These are phyloP conservation scores for Lojkania enalia DNA, from an alignment of 2,329 filamentous ascomycete genomes.

Conservation along the genomic window DNA sequence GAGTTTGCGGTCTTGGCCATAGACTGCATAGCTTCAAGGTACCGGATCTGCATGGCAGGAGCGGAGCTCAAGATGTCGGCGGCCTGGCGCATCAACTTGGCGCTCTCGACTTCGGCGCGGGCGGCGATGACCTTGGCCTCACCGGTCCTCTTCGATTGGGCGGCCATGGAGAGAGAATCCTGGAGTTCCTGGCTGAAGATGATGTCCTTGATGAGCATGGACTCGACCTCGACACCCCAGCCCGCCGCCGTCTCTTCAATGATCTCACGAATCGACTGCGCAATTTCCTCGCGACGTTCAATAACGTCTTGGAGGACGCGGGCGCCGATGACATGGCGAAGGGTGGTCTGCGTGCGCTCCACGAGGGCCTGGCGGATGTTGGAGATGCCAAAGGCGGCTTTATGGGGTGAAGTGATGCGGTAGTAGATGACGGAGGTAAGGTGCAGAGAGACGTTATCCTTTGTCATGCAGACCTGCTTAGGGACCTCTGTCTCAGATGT, in stretches of 20 bases:
- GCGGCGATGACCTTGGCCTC: conserved; percentile 98
- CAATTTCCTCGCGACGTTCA: conserved; percentile 95
- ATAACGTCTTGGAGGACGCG: conserved; percentile 97
- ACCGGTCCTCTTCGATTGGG: conserved; percentile 96
- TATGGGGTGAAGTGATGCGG: conserved; percentile 93
- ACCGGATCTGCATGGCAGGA: conserved; percentile 77
- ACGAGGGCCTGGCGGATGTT: conserved; percentile 95
- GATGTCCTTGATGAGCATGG: conserved; percentile 99
- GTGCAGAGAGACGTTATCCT: conserved; percentile 95
- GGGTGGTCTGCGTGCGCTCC: conserved; percentile 95
- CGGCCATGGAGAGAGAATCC: conserved; percentile 96
- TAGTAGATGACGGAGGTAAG: conserved; percentile 99
- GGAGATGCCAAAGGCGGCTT: conserved; percentile 93
- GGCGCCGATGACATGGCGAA: conserved; percentile 94
- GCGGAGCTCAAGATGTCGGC: conserved; percentile 91
- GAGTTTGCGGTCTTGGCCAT: conserved; percentile 94
- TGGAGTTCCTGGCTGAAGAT: conserved; percentile 95
- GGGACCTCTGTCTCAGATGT: conserved; percentile 68
- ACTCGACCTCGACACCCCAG: conserved; percentile 96
- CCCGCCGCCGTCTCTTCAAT: conserved; percentile 93
- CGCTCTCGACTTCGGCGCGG: conserved; percentile 92
- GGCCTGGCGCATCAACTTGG: conserved; percentile 86
- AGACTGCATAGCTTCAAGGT: conserved; percentile 96
- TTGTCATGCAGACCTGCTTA: conserved; percentile 98
- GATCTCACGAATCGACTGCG: conserved; percentile 91